Conservation (phyloP, 179 eudicot species). For the Dionaea muscipula region DNA sequence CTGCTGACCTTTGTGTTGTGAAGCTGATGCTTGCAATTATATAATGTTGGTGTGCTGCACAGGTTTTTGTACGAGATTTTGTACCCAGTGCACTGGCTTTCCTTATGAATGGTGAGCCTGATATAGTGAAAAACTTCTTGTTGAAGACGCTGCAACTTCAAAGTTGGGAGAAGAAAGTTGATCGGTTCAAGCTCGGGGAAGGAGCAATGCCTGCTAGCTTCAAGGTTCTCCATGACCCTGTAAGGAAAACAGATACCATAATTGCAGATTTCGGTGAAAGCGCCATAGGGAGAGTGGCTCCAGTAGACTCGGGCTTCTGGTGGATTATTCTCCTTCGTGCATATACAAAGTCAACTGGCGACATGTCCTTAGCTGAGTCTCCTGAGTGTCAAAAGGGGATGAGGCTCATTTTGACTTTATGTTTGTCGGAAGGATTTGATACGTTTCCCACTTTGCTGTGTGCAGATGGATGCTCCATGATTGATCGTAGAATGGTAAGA, state of each 20-base stretch:
- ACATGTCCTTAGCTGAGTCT: constrained; percentile 36
- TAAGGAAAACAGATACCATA: constrained; percentile 41
- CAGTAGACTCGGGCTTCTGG: constrained; percentile 66
- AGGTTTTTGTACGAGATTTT: constrained; percentile 62
- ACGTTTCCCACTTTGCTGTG: constrained; percentile 54
- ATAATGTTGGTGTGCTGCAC: constrained; percentile 3
- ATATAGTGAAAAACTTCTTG: constrained; percentile 50
- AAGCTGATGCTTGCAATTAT: neutral
- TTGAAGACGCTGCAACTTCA: constrained; percentile 50
- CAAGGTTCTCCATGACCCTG: constrained; percentile 51
- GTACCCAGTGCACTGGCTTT: constrained; percentile 62
- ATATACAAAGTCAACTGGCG: constrained; percentile 54
- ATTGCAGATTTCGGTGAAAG: constrained; percentile 60
- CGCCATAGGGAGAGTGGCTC: constrained; percentile 63
- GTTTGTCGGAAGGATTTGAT: constrained; percentile 53
- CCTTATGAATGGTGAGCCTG: constrained; percentile 60
- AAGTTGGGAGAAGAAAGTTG: constrained; percentile 55
- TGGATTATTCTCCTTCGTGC: constrained; percentile 61
- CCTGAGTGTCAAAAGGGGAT: constrained; percentile 63
- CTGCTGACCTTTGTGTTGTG: no score
- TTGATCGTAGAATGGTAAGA: constrained; percentile 58
- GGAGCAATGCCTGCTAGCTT: constrained; percentile 79
- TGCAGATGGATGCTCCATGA: constrained; percentile 70
- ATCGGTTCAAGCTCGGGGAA: constrained; percentile 57
- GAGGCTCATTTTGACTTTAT: constrained; percentile 40